Conservation (phyloP, 305 asterid genomes). For the Nicotiana rustica region DNA sequence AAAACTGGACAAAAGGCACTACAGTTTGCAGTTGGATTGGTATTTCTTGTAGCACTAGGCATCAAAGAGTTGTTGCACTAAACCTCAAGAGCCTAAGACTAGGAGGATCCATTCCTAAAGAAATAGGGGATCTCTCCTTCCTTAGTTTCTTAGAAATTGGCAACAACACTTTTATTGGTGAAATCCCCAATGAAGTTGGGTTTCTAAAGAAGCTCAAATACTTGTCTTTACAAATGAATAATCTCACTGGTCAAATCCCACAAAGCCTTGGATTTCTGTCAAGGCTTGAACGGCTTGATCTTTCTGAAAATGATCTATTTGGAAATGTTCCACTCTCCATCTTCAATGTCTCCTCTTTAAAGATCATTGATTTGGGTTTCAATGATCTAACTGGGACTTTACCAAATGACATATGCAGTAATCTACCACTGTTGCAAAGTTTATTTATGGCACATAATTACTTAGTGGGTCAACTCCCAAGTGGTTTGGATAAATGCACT, state of each 20-base stretch:
- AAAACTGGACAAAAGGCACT: slow-evolving; percentile 40
- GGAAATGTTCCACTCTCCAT: slow-evolving; percentile 46
- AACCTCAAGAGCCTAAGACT: slow-evolving; percentile 34
- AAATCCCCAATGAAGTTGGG: slow-evolving; percentile 35
- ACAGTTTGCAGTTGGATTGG: slow-evolving; percentile 46
- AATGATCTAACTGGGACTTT: not conserved
- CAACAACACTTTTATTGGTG: slow-evolving; percentile 37
- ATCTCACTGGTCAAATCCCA: slow-evolving; percentile 42
- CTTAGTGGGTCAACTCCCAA: slow-evolving; percentile 12
- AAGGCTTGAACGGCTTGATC: slow-evolving; percentile 25
- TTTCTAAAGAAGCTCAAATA: slow-evolving; percentile 30
- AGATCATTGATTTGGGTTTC: not conserved
- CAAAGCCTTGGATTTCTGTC: slow-evolving; percentile 35
- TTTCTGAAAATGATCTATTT: slow-evolving; percentile 34
- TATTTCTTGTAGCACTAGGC: slow-evolving; percentile 32
- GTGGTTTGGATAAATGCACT: slow-evolving; percentile 3
- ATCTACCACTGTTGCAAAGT: not conserved
- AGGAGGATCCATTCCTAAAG: slow-evolving; percentile 40
- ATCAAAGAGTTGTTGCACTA: slow-evolving; percentile 33
- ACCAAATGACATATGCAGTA: not conserved
- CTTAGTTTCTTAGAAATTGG: slow-evolving; percentile 39
- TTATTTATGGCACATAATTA: not conserved
- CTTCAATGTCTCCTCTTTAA: slow-evolving; percentile 41
- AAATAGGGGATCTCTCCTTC: slow-evolving; percentile 48
- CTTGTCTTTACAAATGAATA: slow-evolving; percentile 33